phyloP scores from a whole-genome alignment of 2,329 filamentous ascomycete genomes.

The Sporothrix pallida region DNA sequence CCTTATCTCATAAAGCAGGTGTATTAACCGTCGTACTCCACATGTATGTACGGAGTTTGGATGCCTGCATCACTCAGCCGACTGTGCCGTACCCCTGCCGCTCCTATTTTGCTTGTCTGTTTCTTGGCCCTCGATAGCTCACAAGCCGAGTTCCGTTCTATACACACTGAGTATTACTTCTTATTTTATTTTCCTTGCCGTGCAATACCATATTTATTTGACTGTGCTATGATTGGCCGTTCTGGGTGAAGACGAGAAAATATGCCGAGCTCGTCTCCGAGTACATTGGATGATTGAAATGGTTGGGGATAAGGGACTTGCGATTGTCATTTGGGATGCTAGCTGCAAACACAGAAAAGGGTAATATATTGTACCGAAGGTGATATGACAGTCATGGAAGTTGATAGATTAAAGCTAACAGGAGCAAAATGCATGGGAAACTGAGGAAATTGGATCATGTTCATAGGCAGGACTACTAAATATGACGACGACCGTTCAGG shows the following conservation, averaged over 20 bases:
- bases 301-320: neutral
- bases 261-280: conserved; percentile 7
- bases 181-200: conserved; percentile 7
- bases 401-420: neutral
- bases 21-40: neutral
- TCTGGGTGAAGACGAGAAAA: neutral
- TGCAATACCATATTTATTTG: neutral
- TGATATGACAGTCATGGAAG: neutral
- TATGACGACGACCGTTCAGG: too few species aligned
- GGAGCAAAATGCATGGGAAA: too few species aligned
- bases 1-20: neutral
- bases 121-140: neutral
- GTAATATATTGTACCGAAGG: neutral
- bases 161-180: neutral
- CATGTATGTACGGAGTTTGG: neutral
- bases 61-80: neutral
- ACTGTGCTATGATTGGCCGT: neutral
- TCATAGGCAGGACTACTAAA: too few species aligned
- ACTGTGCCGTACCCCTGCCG: neutral
- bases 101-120: neutral
- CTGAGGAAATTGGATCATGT: too few species aligned
- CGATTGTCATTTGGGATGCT: neutral
- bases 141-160: neutral
- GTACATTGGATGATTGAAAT: neutral
- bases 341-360: too few species aligned